These are phyloP conservation scores for Pseudozyma hubeiensis DNA, from an alignment of 1,284 basidiomycete species.

Conservation along the genomic window DNA sequence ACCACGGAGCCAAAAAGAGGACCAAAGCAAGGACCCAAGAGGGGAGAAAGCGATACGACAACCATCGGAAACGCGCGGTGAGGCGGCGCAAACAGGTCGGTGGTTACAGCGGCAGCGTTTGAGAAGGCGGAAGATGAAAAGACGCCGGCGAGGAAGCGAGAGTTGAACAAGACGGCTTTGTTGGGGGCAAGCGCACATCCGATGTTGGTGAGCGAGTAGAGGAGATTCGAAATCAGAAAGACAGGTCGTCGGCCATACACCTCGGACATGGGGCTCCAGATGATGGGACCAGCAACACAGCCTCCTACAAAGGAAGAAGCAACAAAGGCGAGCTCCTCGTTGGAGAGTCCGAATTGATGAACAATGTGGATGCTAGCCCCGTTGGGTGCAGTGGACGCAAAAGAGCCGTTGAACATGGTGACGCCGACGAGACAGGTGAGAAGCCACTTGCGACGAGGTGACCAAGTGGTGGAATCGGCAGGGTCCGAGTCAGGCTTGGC, in stretches of 20 bases:
- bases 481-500: neutral
- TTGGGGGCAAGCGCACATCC: constrained; percentile 29
- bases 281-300: constrained; percentile 41
- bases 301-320: constrained; percentile 46
- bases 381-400: constrained; percentile 43
- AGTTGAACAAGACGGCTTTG: constrained; percentile 30
- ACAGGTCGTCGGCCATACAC: constrained; percentile 21
- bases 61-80: constrained; percentile 37
- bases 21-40: constrained; percentile 37
- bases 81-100: constrained; percentile 39
- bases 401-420: constrained; percentile 48
- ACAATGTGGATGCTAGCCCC: constrained; percentile 29
- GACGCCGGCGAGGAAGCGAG: constrained; percentile 37
- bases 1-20: constrained; percentile 32
- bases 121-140: constrained; percentile 47
- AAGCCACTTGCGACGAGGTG: constrained; percentile 27
- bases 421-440: constrained; percentile 29
- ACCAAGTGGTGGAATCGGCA: constrained; percentile 13
- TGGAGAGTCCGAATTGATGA: constrained; percentile 17
- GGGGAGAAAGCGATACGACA: constrained; percentile 24
- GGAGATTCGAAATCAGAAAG: constrained; percentile 17
- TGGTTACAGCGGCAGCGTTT: constrained; percentile 42
- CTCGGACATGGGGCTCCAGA: constrained; percentile 52
- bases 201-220: constrained; percentile 29
- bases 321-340: constrained; percentile 33